A percentile compares a stretch with the other conserved stretches of the same genome.
Conservation (phyloP, 768 basidiomycete genomes). For the Pleurotus giganteus region DNA sequence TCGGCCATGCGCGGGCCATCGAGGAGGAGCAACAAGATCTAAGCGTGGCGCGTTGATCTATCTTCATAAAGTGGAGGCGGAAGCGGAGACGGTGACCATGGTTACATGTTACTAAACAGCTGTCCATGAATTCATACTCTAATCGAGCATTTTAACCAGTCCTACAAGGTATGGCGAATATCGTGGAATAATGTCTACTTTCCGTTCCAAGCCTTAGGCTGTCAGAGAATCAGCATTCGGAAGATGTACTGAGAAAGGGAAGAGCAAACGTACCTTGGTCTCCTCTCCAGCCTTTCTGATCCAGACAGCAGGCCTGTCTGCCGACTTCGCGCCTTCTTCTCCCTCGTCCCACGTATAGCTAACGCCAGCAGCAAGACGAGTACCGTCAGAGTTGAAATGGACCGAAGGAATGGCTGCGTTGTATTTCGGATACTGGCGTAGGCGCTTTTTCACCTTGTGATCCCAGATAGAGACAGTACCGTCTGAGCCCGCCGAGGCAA, state of each 20-base stretch:
- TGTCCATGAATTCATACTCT: too few species aligned
- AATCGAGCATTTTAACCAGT: too few species aligned
- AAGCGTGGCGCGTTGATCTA: too few species aligned
- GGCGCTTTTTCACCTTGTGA: constrained; percentile 91
- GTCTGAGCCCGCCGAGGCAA: constrained; percentile 94
- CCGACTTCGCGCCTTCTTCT: constrained; percentile 64
- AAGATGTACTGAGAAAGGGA: background rate
- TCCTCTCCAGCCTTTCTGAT: constrained; percentile 72
- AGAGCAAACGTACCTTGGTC: constrained; percentile 54
- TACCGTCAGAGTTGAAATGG: constrained; percentile 82
- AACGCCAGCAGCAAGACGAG: constrained; percentile 77
- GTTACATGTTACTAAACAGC: too few species aligned
- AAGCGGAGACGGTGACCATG: too few species aligned
- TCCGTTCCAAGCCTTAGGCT: constrained; percentile 29
- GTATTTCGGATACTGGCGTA: constrained; percentile 88
- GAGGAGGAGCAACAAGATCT: too few species aligned
- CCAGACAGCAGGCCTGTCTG: constrained; percentile 58
- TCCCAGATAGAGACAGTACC: constrained; percentile 96
- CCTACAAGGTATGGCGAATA: too few species aligned
- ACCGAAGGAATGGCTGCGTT: constrained; percentile 67
- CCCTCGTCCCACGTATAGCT: constrained; percentile 93
- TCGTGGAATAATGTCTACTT: too few species aligned
- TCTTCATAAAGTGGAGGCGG: too few species aligned
- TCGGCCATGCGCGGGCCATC: too few species aligned
- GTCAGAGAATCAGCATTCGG: background rate